Evolutionary conservation across 352 stramenopile genomes (phyloP).

Genomic region (Peronosclerospora sorghi): DNA sequence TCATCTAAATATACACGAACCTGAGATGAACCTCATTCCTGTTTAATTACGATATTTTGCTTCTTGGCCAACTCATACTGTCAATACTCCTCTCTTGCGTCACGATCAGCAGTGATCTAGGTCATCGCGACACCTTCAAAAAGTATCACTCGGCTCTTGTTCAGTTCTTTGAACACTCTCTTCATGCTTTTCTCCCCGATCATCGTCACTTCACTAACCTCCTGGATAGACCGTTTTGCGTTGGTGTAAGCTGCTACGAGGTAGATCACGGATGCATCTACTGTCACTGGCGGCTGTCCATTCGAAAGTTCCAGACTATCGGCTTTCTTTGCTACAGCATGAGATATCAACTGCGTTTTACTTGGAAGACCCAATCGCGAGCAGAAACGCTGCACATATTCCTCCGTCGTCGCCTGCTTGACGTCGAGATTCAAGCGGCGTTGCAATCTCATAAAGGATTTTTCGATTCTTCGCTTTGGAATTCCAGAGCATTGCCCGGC

Average conservation of each 20-base stretch:
- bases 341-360: slow-evolving; percentile 69
- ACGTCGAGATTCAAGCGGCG: slow-evolving; percentile 49
- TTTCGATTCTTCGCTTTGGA: slow-evolving; percentile 65
- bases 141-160: slow-evolving; percentile 69
- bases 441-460: slow-evolving; percentile 63
- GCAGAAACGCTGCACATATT: slow-evolving; percentile 72
- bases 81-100: slow-evolving; percentile 8
- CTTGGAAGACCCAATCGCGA: slow-evolving; percentile 56
- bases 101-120: slow-evolving; percentile 17
- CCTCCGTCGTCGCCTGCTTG: slow-evolving; percentile 53
- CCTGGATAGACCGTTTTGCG: slow-evolving; percentile 65
- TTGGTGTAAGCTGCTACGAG: slow-evolving; percentile 75
- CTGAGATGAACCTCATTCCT: slow-evolving; percentile 17
- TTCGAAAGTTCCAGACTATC: slow-evolving; percentile 50
- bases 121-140: slow-evolving; percentile 65
- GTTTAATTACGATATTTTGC: slow-evolving; percentile 21
- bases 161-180: slow-evolving; percentile 75
- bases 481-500: slow-evolving; percentile 50
- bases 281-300: slow-evolving; percentile 57
- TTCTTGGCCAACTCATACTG: slow-evolving; percentile 1
- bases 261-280: slow-evolving; percentile 73
- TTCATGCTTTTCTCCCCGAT: slow-evolving; percentile 80
- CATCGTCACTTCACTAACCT: slow-evolving; percentile 75
- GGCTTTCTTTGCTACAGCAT: slow-evolving; percentile 66
- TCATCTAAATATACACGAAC: slow-evolving; percentile 56